Evolutionary conservation across 2,329 filamentous ascomycete genomes (phyloP).

Genomic region (Elsinoe australis): DNA sequence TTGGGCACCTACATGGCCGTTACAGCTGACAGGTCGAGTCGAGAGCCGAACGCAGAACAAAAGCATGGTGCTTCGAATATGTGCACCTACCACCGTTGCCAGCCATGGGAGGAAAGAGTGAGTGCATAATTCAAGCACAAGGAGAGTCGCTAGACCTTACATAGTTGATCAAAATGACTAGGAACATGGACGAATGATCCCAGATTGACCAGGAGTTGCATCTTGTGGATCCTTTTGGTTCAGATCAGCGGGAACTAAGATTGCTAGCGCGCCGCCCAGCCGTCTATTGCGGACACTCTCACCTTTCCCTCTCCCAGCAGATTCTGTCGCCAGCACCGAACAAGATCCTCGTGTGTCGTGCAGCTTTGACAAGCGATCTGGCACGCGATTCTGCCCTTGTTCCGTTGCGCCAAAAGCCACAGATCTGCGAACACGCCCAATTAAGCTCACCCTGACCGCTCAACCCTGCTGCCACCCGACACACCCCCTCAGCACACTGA

Average conservation of each 20-base stretch:
- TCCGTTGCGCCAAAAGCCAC: slow-evolving; percentile 9
- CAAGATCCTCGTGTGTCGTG: slow-evolving; percentile 14
- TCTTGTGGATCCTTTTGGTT: slow-evolving; percentile 3
- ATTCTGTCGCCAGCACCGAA: slow-evolving; percentile 11
- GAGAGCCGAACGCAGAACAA: too few species aligned
- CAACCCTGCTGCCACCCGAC: slow-evolving; percentile 6
- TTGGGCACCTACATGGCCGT: slow-evolving; percentile 3
- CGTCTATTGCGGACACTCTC: neutral
- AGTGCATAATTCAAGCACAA: too few species aligned
- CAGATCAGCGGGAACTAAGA: slow-evolving; percentile 2
- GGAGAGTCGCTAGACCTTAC: too few species aligned
- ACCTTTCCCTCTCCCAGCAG: slow-evolving; percentile 12
- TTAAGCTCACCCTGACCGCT: slow-evolving; percentile 16
- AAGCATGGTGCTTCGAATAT: too few species aligned
- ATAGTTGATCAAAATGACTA: too few species aligned
- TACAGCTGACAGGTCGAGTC: neutral
- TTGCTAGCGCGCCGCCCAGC: slow-evolving; percentile 4
- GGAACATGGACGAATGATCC: too few species aligned
- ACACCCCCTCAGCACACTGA: neutral
- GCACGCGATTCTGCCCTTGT: neutral
- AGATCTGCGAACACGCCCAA: slow-evolving; percentile 9
- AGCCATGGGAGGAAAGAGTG: too few species aligned
- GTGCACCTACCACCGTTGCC: too few species aligned
- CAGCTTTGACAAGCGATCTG: slow-evolving; percentile 6
- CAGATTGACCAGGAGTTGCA: neutral